Conservation (phyloP, 768 basidiomycete species). For the Favolaschia claudopus region DNA sequence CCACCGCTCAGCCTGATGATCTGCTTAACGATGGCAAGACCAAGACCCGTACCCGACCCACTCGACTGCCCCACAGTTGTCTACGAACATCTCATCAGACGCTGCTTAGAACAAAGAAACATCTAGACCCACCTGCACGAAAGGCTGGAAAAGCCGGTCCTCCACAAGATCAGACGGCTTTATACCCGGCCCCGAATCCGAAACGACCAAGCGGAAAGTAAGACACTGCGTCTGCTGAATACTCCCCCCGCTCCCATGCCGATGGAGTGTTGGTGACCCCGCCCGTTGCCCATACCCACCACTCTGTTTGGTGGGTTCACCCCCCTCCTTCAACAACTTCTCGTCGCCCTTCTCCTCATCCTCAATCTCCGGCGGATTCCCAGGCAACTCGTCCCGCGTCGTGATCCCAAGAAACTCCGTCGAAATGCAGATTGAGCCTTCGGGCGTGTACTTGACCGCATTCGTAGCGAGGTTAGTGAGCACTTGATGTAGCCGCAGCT, state of each 20-base stretch:
- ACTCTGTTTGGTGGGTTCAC: too few species aligned
- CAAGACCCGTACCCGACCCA: slow-evolving; percentile 49
- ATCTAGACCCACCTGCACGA: slow-evolving; percentile 26
- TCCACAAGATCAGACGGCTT: slow-evolving; percentile 34
- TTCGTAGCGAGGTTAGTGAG: slow-evolving; percentile 48
- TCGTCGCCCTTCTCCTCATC: not conserved
- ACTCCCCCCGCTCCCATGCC: slow-evolving; percentile 8
- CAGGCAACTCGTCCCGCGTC: slow-evolving; percentile 22
- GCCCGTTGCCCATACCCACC: too few species aligned
- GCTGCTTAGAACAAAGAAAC: not conserved
- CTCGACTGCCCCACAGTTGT: slow-evolving; percentile 48
- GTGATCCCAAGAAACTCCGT: slow-evolving; percentile 26
- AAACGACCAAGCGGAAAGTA: slow-evolving; percentile 27
- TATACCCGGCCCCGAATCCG: slow-evolving; percentile 28
- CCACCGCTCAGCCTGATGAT: slow-evolving; percentile 52
- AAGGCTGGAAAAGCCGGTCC: slow-evolving; percentile 34
- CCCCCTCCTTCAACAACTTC: not conserved
- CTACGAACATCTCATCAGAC: slow-evolving; percentile 13
- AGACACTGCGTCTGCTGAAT: slow-evolving; percentile 21
- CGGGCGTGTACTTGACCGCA: slow-evolving; percentile 42
- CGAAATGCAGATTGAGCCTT: slow-evolving; percentile 35
- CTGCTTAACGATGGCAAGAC: slow-evolving; percentile 51
- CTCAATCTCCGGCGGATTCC: slow-evolving; percentile 19
- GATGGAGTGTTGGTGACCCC: too few species aligned
- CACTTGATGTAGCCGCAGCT: slow-evolving; percentile 48